Conservation (phyloP, 208 protist species). For the Trypanosoma rangeli region DNA sequence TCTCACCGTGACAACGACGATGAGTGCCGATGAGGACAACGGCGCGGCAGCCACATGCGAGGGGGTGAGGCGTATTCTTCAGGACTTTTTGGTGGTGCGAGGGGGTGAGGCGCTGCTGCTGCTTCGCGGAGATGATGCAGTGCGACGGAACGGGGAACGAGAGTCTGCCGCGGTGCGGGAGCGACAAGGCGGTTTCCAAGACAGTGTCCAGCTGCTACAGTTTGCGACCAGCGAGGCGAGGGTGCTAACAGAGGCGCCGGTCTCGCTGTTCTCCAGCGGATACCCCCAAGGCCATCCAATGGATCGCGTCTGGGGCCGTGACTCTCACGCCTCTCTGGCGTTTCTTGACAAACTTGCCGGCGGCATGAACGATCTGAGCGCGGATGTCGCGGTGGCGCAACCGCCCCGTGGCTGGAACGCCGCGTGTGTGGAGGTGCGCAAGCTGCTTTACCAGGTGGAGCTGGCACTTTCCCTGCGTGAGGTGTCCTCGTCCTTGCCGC, state of each 20-base stretch:
- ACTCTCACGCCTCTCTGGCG: not conserved
- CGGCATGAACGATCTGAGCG: not conserved
- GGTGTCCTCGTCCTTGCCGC: conserved; percentile 26
- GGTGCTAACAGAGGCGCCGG: not conserved
- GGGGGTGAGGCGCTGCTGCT: conserved; percentile 31
- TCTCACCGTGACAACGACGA: conserved; percentile 31
- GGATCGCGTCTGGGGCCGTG: conserved; percentile 27
- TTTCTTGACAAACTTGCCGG: not conserved
- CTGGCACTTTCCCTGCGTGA: conserved; percentile 24
- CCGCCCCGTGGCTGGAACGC: not conserved
- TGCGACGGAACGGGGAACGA: not conserved
- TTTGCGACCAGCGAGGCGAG: conserved; percentile 12
- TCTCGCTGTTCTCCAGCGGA: conserved; percentile 11
- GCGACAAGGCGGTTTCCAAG: conserved; percentile 15
- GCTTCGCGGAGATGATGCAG: conserved; percentile 33
- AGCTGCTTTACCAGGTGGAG: not conserved
- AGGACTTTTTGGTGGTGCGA: conserved; percentile 12
- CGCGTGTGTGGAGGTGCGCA: not conserved
- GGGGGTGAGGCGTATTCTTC: conserved; percentile 6
- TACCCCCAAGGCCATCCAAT: conserved; percentile 51
- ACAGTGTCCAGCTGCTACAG: conserved; percentile 24
- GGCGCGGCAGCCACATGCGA: conserved; percentile 4
- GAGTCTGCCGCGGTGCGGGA: not conserved
- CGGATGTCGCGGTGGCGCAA: not conserved
- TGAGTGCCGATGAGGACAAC: conserved; percentile 2